Base-by-base conservation (phyloP, 192 early-diverging fungal species). In the Podila epigama region DNA sequence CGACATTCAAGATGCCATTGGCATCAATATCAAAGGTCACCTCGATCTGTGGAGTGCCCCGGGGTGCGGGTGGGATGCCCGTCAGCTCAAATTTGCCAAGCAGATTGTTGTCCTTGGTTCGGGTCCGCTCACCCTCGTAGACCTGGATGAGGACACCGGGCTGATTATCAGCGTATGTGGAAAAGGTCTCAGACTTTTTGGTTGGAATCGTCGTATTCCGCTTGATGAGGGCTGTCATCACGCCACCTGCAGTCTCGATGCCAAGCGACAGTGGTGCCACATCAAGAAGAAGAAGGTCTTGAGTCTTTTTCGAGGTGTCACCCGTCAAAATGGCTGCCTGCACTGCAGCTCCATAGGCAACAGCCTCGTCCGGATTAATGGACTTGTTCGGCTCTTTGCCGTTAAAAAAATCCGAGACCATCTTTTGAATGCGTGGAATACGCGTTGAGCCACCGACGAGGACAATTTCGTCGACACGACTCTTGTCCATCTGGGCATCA, bases 321-420 rank as follows among this genome's bases (percentile, higher is more conserved):
- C 95, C 96, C 58, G 96, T 91, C 75, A 97, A 89, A 75, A 99
- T 96, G 63, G 96, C 95, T 61, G 96, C 97, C 86, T 99, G 96
- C 75, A 99, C 96, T 66, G 97, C 95, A 62, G 97, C 97, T 84
- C 97, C 97, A 81, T 97, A 99, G 69, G 97, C 97, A 67, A 98
- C 97, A 62, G 97, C 97, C 83, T 99, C 97, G 83, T 99, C 96
- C 66, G 97, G 97, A 91, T 99, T 99, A 86, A 98, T 97, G 63
- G 94, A 94, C 93, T 95, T 97, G 94, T 96, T 96, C 75, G 93
- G 94, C 85, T 99, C 95, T 91, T 99, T 99, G 80, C 96, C 96
- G 89, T 95, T 92, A 85, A 99, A 99, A 83, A 90, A 96, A 86
- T 98, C 96, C 6, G 92, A 90, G 73, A 97, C 89, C 78, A 97